These are phyloP conservation scores for Hyphopichia khmerensis DNA, from an alignment of 1,139 yeast genomes.

Conservation along the genomic window DNA sequence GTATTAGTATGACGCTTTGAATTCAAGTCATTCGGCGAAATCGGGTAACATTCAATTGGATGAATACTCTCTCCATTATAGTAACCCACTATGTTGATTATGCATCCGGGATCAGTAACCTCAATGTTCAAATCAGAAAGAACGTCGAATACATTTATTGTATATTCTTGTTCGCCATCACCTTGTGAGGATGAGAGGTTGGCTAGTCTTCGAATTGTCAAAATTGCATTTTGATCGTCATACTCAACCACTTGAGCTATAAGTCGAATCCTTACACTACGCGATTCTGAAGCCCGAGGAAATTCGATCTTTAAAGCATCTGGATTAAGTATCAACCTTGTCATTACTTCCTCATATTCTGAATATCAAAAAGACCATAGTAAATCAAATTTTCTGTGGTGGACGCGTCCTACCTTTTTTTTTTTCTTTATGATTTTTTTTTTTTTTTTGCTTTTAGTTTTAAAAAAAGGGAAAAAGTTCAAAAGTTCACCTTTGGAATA, in stretches of 20 bases:
- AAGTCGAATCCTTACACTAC: slow-evolving; percentile 23
- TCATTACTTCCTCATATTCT: slow-evolving; percentile 26
- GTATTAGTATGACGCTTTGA: background rate
- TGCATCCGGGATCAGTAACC: slow-evolving; percentile 3
- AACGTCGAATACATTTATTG: background rate
- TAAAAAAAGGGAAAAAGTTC: no score
- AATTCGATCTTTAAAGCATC: slow-evolving; percentile 15
- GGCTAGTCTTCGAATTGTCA: slow-evolving; percentile 13
- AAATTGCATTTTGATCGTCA: slow-evolving; percentile 8
- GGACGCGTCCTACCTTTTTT: background rate
- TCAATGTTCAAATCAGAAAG: slow-evolving; percentile 1
- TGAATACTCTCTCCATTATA: slow-evolving; percentile 8
- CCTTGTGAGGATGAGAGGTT: slow-evolving; percentile 6
- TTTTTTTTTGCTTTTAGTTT: background rate
- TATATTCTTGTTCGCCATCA: slow-evolving; percentile 1
- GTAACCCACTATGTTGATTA: slow-evolving; percentile 6
- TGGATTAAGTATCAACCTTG: slow-evolving; percentile 30
- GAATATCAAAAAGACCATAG: no score
- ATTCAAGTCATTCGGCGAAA: background rate
- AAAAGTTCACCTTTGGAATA: background rate
- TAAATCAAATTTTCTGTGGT: no score
- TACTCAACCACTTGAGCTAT: slow-evolving; percentile 29
- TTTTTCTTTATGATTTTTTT: background rate
- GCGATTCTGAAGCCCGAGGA: slow-evolving; percentile 22
- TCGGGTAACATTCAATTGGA: slow-evolving; percentile 13